phyloP scores from a whole-genome alignment of 2,329 filamentous ascomycete species.

The Phyllosticta citribraziliensis region DNA sequence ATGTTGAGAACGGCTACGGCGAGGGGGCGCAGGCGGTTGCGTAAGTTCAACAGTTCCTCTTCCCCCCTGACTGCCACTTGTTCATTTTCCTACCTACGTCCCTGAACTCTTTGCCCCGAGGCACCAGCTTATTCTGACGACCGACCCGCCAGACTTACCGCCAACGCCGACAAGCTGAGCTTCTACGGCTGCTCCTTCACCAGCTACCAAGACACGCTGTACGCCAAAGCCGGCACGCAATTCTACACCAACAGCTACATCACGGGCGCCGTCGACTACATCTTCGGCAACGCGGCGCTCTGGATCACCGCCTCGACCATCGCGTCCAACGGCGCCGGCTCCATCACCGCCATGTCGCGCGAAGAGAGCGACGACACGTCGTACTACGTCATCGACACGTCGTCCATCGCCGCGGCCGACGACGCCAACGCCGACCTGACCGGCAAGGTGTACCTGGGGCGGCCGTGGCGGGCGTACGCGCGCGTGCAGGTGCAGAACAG shows the following conservation, averaged over 20 bases:
- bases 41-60: not conserved
- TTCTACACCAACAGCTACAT: constrained; percentile 49
- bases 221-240: constrained; percentile 39
- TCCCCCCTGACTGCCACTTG: constrained; percentile 16
- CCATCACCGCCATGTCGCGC: constrained; percentile 27
- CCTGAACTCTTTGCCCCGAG: too few relatives aligned
- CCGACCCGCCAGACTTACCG: constrained; percentile 34
- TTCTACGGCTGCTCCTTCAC: constrained; percentile 49
- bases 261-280: constrained; percentile 48
- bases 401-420: constrained; percentile 33
- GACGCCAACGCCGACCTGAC: constrained; percentile 20
- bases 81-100: constrained; percentile 16
- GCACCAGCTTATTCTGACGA: too few relatives aligned
- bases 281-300: constrained; percentile 44
- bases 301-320: constrained; percentile 41
- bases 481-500: constrained; percentile 45
- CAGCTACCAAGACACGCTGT: constrained; percentile 47
- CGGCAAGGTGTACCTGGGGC: constrained; percentile 39
- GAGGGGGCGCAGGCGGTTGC: constrained; percentile 12
- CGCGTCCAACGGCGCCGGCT: constrained; percentile 16
- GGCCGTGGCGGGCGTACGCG: constrained; percentile 44
- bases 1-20: constrained; percentile 37
- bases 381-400: constrained; percentile 49
- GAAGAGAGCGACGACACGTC: constrained; percentile 24
- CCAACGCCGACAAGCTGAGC: constrained; percentile 41